Evolutionary conservation across 169 alveolate species (phyloP), one percentile per base, ranked within the genome.

Genomic region (Cryptosporidium bovis): DNA sequence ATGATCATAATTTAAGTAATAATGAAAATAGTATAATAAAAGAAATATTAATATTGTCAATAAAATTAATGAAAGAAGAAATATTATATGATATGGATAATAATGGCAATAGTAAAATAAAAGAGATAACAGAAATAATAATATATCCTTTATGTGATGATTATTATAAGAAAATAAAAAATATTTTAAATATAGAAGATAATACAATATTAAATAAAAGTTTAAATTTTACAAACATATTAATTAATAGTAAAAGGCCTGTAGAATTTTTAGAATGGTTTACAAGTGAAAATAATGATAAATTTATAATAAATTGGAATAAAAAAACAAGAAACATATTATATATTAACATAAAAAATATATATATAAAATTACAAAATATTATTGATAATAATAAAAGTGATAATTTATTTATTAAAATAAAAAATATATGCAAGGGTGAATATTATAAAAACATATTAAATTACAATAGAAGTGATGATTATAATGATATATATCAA

Each of bases 181-280:
- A 33, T 31, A 16, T 69, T 20, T 69, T 69, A 29, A 51, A 15
- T 6, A 36, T 46, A 50, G 64, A 67, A 13, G 2, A 46, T 1
- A 20, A 53, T 4, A 51, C 36, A 0, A 69, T 51, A 51, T 12
- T 24, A 29, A 31, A 68, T 50, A 51, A 53, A 33, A 15, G 10
- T 51, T 24, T 15, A 29, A 31, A 33, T 53, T 24, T 53, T 15
- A 51, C 56, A 20, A 34, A 69, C 8, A 60, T 69, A 24, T 12
- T 69, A 8, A 83, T 62, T 15, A 90, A 66, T 27, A 64, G 12
- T 5, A 34, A 51, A 34, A 64, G 58, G 51, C 69, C 69, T 36
- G 48, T 67, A 20, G 84, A 77, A 71, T 89, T 85, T 10, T 18
- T 60, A 67, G 82, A 64, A 48, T 56, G 82, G 71, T 69, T 29